Conservation (phyloP, 306 rosid genomes). For the Ochetophila trinervis region DNA sequence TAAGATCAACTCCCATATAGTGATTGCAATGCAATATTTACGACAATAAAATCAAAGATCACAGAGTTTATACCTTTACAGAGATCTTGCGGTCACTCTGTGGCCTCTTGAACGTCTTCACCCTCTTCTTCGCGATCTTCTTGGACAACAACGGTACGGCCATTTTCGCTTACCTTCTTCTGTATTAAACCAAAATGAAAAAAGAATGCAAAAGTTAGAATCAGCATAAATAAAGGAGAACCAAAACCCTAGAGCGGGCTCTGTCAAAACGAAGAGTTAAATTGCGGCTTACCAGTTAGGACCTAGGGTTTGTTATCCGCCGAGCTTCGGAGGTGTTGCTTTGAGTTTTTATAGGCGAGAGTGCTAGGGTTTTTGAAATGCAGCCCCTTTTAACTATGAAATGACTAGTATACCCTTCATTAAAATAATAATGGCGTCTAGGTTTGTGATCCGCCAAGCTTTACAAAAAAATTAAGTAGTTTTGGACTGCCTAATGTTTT, state of each 20-base stretch:
- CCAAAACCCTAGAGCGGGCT: neutral
- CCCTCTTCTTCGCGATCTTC: slow-evolving; percentile 76
- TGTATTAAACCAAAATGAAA: neutral
- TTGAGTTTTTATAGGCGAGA: slow-evolving; percentile 9
- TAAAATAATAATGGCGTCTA: too few species aligned
- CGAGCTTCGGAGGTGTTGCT: neutral
- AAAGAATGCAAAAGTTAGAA: neutral
- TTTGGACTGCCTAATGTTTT: too few species aligned
- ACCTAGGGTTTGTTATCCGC: slow-evolving; percentile 30
- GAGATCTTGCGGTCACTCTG: slow-evolving; percentile 79
- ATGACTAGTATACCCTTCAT: too few species aligned
- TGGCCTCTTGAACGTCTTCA: slow-evolving; percentile 73
- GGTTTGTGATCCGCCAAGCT: too few species aligned
- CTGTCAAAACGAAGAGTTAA: neutral
- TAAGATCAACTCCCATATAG: too few species aligned
- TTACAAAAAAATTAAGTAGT: too few species aligned
- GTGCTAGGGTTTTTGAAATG: slow-evolving; percentile 19
- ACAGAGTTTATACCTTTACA: slow-evolving; percentile 49
- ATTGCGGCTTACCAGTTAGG: neutral
- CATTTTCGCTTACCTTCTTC: slow-evolving; percentile 38
- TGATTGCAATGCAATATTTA: too few species aligned
- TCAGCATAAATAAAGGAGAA: neutral
- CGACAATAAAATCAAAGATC: too few species aligned
- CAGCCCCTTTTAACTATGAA: too few species aligned
- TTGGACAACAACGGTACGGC: slow-evolving; percentile 71